These are phyloP conservation scores for Alternaria longipes DNA, from an alignment of 2,329 filamentous ascomycete species.

Conservation along the genomic window DNA sequence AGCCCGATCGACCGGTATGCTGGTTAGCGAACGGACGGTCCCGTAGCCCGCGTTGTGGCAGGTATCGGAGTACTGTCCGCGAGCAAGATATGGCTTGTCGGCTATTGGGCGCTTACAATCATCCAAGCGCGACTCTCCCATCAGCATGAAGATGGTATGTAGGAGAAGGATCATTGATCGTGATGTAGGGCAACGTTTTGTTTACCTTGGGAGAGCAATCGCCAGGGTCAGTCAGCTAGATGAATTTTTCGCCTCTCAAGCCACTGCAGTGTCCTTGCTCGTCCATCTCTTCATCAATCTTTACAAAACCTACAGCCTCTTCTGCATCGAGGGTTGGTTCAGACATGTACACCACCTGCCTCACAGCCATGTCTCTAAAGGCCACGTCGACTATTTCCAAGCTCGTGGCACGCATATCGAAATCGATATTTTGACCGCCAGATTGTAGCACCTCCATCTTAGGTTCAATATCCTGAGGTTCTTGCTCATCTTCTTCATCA, in stretches of 20 bases:
- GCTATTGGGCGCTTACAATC: not conserved
- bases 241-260: not conserved
- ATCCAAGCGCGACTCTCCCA: not conserved
- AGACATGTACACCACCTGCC: slow-evolving; percentile 11
- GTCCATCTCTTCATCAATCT: not conserved
- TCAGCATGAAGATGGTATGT: not conserved
- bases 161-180: not conserved
- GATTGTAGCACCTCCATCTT: not conserved
- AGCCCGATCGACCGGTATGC: not conserved
- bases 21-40: not conserved
- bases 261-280: not conserved
- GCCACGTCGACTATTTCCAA: slow-evolving; percentile 9
- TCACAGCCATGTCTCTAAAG: slow-evolving; percentile 8
- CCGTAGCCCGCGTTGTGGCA: not conserved
- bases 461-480: not conserved
- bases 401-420: slow-evolving; percentile 19
- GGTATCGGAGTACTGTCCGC: slow-evolving; percentile 1
- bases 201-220: not conserved
- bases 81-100: not conserved
- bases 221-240: not conserved
- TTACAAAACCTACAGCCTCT: not conserved
- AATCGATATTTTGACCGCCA: not conserved
- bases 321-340: not conserved
- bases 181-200: not conserved
- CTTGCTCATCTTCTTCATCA: not conserved